Percentiles rank a stretch among this genome's conserved stretches.
phyloP scores from a whole-genome alignment of 768 basidiomycete species.

The Tylopilus intermedius region DNA sequence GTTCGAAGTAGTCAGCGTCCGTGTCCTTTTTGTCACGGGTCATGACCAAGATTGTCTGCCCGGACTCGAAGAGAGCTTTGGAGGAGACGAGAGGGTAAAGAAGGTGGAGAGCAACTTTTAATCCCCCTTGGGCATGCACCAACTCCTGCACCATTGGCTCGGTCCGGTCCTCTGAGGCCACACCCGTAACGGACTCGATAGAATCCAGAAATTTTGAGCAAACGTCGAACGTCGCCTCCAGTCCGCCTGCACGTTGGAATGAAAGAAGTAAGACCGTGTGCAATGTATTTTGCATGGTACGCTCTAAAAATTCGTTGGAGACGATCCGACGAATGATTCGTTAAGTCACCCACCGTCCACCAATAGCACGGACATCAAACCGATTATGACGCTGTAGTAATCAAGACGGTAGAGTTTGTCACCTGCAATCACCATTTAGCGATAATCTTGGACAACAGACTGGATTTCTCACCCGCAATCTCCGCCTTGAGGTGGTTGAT shows the following conservation, averaged over 20 bases:
- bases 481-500: slow-evolving; percentile 59
- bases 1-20: slow-evolving; percentile 76
- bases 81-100: slow-evolving; percentile 72
- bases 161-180: slow-evolving; percentile 53
- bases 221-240: slow-evolving; percentile 60
- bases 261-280: slow-evolving; percentile 79
- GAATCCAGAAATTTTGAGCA: slow-evolving; percentile 50
- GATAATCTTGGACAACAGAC: slow-evolving; percentile 10
- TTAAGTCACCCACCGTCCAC: slow-evolving; percentile 46
- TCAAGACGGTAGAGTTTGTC: slow-evolving; percentile 43
- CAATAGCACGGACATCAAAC: slow-evolving; percentile 46
- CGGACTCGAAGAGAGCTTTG: slow-evolving; percentile 78
- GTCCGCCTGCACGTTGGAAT: slow-evolving; percentile 67
- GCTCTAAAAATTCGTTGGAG: slow-evolving; percentile 46
- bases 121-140: slow-evolving; percentile 69
- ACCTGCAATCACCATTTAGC: slow-evolving; percentile 22
- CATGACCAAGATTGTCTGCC: slow-evolving; percentile 68
- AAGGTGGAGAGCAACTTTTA: slow-evolving; percentile 78
- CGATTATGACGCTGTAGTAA: slow-evolving; percentile 52
- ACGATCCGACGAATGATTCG: neutral
- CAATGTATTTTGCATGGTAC: slow-evolving; percentile 64
- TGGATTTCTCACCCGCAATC: slow-evolving; percentile 43
- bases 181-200: slow-evolving; percentile 50
- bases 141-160: slow-evolving; percentile 58
- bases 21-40: slow-evolving; percentile 77